Conservation (phyloP, 169 alveolate genomes). For the Ichthyophthirius multifiliis region DNA sequence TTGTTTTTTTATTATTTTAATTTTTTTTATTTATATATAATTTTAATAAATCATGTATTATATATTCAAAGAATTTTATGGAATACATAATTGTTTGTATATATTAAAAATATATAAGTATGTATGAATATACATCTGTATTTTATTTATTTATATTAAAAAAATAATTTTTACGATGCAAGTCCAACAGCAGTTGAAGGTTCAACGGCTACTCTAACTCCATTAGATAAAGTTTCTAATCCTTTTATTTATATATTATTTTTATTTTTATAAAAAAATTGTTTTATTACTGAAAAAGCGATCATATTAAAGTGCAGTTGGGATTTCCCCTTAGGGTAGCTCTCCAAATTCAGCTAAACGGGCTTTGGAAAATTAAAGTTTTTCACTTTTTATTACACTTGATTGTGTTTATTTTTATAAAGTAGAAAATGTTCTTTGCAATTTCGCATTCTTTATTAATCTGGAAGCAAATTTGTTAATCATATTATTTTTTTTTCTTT, state of each 20-base stretch:
- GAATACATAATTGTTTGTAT: too few species aligned
- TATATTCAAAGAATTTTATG: neutral
- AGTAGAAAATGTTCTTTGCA: slow-evolving; percentile 7
- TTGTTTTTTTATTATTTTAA: too few species aligned
- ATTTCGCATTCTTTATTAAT: too few species aligned
- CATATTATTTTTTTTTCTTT: too few species aligned
- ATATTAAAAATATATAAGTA: too few species aligned
- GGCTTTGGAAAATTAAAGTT: slow-evolving; percentile 52
- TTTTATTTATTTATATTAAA: neutral
- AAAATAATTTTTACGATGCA: slow-evolving; percentile 20
- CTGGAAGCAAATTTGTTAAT: too few species aligned
- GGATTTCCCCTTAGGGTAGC: slow-evolving; percentile 73
- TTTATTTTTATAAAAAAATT: neutral
- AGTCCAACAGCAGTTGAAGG: slow-evolving; percentile 19
- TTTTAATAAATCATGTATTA: neutral
- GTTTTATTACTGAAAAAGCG: slow-evolving; percentile 55
- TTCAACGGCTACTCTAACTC: slow-evolving; percentile 70
- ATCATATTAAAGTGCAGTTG: slow-evolving; percentile 74
- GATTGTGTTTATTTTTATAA: neutral
- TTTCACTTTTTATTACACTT: neutral
- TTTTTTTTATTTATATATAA: too few species aligned
- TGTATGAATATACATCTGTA: too few species aligned
- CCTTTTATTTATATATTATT: slow-evolving; percentile 18
- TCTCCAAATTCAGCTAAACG: slow-evolving; percentile 63
- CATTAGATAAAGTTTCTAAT: slow-evolving; percentile 50